Conservation (phyloP, 2,329 filamentous ascomycete species). For the Tricladium varicosporioides region DNA sequence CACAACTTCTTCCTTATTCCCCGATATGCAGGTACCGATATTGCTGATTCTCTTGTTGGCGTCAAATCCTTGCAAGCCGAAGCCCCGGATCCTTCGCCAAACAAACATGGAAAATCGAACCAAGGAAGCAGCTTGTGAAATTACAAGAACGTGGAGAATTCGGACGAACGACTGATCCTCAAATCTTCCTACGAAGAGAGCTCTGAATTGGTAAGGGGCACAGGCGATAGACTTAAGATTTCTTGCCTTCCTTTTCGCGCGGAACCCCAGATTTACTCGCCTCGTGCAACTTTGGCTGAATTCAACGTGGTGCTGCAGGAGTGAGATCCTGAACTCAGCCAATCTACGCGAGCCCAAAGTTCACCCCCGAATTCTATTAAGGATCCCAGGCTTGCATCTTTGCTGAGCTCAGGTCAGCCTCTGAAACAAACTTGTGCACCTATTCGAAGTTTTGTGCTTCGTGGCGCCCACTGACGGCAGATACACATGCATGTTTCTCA, state of each 20-base stretch:
- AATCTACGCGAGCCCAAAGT: neutral
- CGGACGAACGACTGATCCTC: neutral
- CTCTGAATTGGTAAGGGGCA: neutral
- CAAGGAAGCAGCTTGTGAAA: neutral
- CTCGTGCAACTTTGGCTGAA: neutral
- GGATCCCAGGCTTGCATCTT: neutral
- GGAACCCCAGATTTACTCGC: neutral
- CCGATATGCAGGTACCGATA: neutral
- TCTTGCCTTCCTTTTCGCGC: no score
- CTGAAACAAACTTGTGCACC: neutral
- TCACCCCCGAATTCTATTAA: neutral
- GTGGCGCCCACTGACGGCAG: neutral
- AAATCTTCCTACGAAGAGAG: neutral
- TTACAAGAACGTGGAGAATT: neutral
- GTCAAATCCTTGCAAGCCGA: neutral
- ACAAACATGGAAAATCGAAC: neutral
- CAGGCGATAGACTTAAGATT: neutral
- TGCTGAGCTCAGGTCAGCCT: neutral
- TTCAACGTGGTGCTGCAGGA: neutral
- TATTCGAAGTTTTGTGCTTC: neutral
- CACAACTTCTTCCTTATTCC: neutral
- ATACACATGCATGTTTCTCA: neutral
- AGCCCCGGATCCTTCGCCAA: neutral
- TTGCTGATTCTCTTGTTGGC: neutral
- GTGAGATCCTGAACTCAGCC: neutral